These are phyloP conservation scores for Phycomyces blakesleeanus DNA, from an alignment of 192 early-diverging fungal genomes.

Conservation along the genomic window DNA sequence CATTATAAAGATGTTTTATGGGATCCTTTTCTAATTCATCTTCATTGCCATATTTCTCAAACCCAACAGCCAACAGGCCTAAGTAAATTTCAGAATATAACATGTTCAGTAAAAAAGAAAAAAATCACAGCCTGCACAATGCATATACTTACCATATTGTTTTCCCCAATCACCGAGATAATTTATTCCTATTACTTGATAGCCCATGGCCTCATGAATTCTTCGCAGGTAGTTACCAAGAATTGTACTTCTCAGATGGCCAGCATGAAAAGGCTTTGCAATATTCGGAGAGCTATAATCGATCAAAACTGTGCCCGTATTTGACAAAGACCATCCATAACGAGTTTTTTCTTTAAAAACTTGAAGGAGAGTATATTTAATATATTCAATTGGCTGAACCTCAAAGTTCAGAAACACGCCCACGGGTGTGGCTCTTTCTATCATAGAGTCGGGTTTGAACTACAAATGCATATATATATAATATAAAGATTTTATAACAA, in stretches of 20 bases:
- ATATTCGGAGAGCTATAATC: conserved; percentile 97
- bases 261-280: conserved; percentile 96
- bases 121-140: no score
- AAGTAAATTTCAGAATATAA: conserved; percentile 4
- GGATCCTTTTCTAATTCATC: conserved; percentile 68
- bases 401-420: conserved; percentile 70
- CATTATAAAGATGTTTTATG: conserved; percentile 85
- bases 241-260: conserved; percentile 94
- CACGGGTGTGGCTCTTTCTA: conserved; percentile 45
- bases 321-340: conserved; percentile 59
- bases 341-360: conserved; percentile 42
- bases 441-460: conserved; percentile 43
- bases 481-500: no score
- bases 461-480: conserved; percentile 5
- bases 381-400: conserved; percentile 48
- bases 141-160: conserved; percentile 83
- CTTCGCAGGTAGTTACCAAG: conserved; percentile 87
- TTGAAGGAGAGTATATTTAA: conserved; percentile 45
- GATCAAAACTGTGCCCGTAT: conserved; percentile 70
- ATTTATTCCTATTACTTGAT: conserved; percentile 82
- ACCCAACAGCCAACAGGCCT: conserved; percentile 88
- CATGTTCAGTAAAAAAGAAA: no score
- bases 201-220: conserved; percentile 76
- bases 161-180: conserved; percentile 99
- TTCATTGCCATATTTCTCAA: conserved; percentile 69